phyloP scores from a whole-genome alignment of 768 basidiomycete species.

The Kwoniella sp. region DNA sequence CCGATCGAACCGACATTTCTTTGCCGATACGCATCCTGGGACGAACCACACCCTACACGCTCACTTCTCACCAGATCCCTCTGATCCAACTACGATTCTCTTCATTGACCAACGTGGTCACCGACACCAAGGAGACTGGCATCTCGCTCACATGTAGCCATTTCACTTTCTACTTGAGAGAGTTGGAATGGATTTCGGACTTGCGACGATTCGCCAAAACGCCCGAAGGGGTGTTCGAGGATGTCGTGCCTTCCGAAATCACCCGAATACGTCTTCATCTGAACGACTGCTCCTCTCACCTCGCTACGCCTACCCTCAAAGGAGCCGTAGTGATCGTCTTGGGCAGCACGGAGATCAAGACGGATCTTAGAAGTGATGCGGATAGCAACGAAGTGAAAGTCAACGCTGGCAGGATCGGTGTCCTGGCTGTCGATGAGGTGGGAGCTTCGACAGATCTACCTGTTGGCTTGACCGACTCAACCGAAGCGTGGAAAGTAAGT shows the following conservation, averaged over 20 bases:
- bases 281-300: conserved; percentile 68
- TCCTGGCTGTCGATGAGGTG: conserved; percentile 66
- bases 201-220: conserved; percentile 70
- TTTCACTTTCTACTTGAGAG: conserved; percentile 68
- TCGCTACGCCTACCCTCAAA: conserved; percentile 64
- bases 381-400: conserved; percentile 64
- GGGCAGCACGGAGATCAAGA: conserved; percentile 69
- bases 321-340: conserved; percentile 72
- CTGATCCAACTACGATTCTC: conserved; percentile 62
- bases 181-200: conserved; percentile 68
- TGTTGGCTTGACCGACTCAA: conserved; percentile 53
- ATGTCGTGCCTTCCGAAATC: conserved; percentile 85
- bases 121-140: conserved; percentile 75
- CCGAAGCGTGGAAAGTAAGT: conserved; percentile 70
- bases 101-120: conserved; percentile 66
- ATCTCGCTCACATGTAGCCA: conserved; percentile 68
- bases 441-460: conserved; percentile 33
- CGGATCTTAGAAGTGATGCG: conserved; percentile 72
- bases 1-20: conserved; percentile 60
- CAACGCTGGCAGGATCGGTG: conserved; percentile 60
- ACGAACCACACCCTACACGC: conserved; percentile 63
- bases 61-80: conserved; percentile 53
- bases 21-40: conserved; percentile 60
- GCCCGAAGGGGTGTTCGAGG: conserved; percentile 90
- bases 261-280: conserved; percentile 72